Evolutionary conservation across 192 early-diverging fungal species (phyloP).

Genomic region (Fimicolochytrium jonesii): DNA sequence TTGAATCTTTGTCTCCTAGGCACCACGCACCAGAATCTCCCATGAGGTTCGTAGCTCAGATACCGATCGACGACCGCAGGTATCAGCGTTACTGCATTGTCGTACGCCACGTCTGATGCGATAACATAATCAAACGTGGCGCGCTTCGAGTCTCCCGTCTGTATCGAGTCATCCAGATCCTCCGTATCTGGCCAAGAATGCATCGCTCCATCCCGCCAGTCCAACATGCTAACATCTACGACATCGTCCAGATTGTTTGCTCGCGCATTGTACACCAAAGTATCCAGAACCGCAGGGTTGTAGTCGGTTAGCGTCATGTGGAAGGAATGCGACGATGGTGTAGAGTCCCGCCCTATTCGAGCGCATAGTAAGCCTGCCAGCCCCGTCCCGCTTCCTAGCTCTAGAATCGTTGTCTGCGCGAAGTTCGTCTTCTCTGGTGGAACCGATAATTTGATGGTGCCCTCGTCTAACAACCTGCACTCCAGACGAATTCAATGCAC

Average conservation of each 20-base stretch:
- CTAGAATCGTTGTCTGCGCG: conserved; percentile 10
- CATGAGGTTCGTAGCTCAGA: neutral
- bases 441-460: neutral
- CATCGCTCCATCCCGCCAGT: conserved; percentile 16
- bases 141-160: neutral
- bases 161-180: neutral
- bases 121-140: neutral
- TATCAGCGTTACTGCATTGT: conserved; percentile 1
- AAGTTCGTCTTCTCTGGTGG: too few relatives aligned
- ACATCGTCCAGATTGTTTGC: conserved; percentile 7
- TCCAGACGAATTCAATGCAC: neutral
- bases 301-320: conserved; percentile 22
- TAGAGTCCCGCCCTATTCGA: neutral
- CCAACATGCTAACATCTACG: conserved; percentile 6
- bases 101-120: conserved; percentile 16
- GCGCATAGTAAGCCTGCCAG: conserved; percentile 24
- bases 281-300: conserved; percentile 24
- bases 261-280: conserved; percentile 12
- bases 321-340: neutral
- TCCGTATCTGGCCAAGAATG: neutral
- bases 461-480: conserved; percentile 16
- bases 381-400: conserved; percentile 34
- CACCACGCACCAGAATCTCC: conserved; percentile 2
- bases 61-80: conserved; percentile 2
- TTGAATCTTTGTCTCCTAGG: conserved; percentile 5